These are phyloP conservation scores for Aspergillus tubingensis DNA, from an alignment of 2,329 filamentous ascomycete genomes.

Conservation along the genomic window DNA sequence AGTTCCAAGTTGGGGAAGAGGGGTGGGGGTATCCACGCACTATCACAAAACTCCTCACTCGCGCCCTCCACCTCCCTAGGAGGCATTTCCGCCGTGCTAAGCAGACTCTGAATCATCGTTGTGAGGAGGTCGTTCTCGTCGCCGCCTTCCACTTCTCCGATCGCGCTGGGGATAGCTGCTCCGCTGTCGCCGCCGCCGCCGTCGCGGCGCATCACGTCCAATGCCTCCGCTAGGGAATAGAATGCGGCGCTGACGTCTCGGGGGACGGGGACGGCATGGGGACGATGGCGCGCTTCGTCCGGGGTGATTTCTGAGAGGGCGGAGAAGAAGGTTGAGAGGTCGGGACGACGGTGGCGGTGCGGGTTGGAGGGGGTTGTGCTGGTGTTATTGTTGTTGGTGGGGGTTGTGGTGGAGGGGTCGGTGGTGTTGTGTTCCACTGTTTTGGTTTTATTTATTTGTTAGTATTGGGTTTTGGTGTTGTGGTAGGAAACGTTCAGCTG, in stretches of 20 bases:
- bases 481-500: background rate
- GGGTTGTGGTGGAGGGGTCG: conserved; percentile 24
- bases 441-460: conserved; percentile 7
- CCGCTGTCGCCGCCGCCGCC: conserved; percentile 16
- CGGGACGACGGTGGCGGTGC: conserved; percentile 55
- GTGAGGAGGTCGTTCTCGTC: conserved; percentile 50
- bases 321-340: conserved; percentile 66
- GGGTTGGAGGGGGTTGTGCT: conserved; percentile 9
- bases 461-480: background rate
- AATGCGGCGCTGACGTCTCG: conserved; percentile 62
- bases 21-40: conserved; percentile 30
- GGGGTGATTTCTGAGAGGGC: conserved; percentile 60
- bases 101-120: conserved; percentile 57
- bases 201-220: conserved; percentile 58
- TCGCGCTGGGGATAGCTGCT: background rate
- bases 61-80: conserved; percentile 63
- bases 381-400: conserved; percentile 13
- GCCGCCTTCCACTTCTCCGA: background rate
- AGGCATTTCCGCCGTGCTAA: conserved; percentile 59
- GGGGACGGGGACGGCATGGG: conserved; percentile 61
- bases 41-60: conserved; percentile 61
- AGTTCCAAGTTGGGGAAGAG: no score
- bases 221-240: conserved; percentile 61
- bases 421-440: conserved; percentile 48
- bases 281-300: conserved; percentile 47